Evolutionary conservation across 164 flowering plant species (phyloP), one percentile per base, ranked within the genome.

Genomic region (Macadamia integrifolia): DNA sequence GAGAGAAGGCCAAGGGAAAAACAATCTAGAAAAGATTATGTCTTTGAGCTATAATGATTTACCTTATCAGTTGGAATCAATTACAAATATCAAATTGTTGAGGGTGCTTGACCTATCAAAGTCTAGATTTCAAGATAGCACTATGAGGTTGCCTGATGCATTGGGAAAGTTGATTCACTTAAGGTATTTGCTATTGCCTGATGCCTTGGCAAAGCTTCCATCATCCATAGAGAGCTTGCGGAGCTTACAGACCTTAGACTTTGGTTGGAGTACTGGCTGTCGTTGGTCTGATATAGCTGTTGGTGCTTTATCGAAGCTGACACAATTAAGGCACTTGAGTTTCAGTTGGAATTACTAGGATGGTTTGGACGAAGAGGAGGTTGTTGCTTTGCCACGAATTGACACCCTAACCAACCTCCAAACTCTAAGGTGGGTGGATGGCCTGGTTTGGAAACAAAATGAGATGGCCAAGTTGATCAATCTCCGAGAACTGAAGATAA

Each of bases 41-140:
- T 57, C 69, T 60, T 53, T 74, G 18, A 69, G 76, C 17, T 69
- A 69, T 53, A 13, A 65, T 15, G 69, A 69, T 60, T 60, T 74
- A 18, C 73, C 76, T 11, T 65, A 42, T 31, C 12, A 65, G 46
- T 15, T 72, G 40, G 57, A 62, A 61, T 48, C 49, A 42, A 9
- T 49, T 71, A 6, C 59, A 60, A 42, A 68, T 70, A 44, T 43
- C 64, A 14, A 44, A 64, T 63, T 8, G 64, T 17, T 11, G 11
- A 3, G 57, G 68, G 3, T 23, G 57, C 18, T 1, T 23, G 23
- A 23, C 23, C 23, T 23, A 23, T 23, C 23, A 23, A 23, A 23
- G 0, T 0, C 0, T 23, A 23, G 0, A 23, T 23, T 23, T 23
- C 23, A 9, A 6, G 30, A 56, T 23, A 0, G 0, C 0, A 23